Evolutionary conservation across 305 asterid genomes (phyloP).

Genomic region (Caryopteris hybrid): DNA sequence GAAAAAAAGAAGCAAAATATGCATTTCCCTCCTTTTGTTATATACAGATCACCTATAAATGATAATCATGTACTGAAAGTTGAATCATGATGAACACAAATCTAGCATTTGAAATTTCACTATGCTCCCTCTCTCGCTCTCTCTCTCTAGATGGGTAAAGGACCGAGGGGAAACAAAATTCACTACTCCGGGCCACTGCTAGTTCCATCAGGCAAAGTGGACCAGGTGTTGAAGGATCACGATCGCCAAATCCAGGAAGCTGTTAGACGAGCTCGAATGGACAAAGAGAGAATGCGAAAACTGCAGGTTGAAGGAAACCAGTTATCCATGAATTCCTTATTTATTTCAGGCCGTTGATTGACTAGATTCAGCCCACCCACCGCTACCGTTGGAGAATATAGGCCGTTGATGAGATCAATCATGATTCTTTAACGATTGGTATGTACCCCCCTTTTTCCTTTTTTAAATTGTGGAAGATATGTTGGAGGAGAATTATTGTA

Average conservation of each 20-base stretch:
- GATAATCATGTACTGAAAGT: background rate
- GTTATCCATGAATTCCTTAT: slow-evolving; percentile 50
- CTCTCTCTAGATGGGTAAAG: slow-evolving; percentile 55
- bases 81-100: background rate
- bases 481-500: slow-evolving; percentile 39
- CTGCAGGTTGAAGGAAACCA: slow-evolving; percentile 52
- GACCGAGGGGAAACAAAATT: slow-evolving; percentile 76
- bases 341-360: slow-evolving; percentile 67
- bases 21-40: background rate
- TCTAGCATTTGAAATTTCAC: background rate
- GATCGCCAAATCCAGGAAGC: slow-evolving; percentile 93
- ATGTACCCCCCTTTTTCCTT: background rate
- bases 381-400: slow-evolving; percentile 1
- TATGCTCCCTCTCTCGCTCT: background rate
- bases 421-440: slow-evolving; percentile 30
- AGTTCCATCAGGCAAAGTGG: slow-evolving; percentile 82
- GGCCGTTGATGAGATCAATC: slow-evolving; percentile 16
- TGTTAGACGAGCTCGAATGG: slow-evolving; percentile 76
- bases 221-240: slow-evolving; percentile 82
- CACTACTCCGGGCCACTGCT: slow-evolving; percentile 91
- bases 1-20: background rate
- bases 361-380: background rate
- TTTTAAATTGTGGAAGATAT: slow-evolving; percentile 4
- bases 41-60: background rate
- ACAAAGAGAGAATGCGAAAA: slow-evolving; percentile 71